phyloP scores from a whole-genome alignment of 2,329 filamentous ascomycete genomes.

The Fusarium hostae region DNA sequence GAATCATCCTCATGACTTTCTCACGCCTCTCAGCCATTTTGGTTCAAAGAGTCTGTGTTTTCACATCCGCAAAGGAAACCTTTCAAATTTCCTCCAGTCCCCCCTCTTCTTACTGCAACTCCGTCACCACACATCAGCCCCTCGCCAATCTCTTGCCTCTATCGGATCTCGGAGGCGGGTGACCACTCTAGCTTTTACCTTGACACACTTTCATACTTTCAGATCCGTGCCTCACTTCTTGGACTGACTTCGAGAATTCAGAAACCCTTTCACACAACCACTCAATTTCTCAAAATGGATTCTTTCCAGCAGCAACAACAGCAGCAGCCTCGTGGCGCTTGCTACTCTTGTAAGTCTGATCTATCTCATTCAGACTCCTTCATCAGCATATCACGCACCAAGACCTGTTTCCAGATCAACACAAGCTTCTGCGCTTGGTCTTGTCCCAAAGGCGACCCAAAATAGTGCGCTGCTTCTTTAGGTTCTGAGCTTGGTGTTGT shows the following conservation, averaged over 20 bases:
- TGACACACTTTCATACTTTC: constrained; percentile 9
- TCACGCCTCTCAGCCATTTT: constrained; percentile 9
- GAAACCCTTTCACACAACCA: constrained; percentile 24
- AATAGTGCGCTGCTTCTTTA: neutral
- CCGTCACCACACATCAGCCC: constrained; percentile 35
- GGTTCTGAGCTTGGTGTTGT: neutral
- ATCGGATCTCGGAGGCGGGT: constrained; percentile 39
- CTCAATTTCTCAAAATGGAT: constrained; percentile 55
- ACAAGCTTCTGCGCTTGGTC: neutral
- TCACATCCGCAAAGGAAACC: constrained; percentile 1
- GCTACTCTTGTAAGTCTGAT: constrained; percentile 62
- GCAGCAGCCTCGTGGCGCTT: constrained; percentile 55
- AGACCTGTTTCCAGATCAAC: neutral
- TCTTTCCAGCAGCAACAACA: constrained; percentile 32
- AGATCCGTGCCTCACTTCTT: neutral
- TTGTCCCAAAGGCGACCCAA: neutral
- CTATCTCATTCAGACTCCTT: neutral
- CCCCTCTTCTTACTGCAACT: constrained; percentile 22
- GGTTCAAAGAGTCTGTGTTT: constrained; percentile 9
- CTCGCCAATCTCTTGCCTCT: constrained; percentile 45
- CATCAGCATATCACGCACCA: neutral
- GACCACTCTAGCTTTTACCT: constrained; percentile 31
- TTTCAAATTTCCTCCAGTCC: constrained; percentile 1
- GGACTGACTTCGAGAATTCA: constrained; percentile 28
- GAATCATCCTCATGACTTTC: neutral